phyloP scores from a whole-genome alignment of 129 eudicot species.

The Tagetes erecta region DNA sequence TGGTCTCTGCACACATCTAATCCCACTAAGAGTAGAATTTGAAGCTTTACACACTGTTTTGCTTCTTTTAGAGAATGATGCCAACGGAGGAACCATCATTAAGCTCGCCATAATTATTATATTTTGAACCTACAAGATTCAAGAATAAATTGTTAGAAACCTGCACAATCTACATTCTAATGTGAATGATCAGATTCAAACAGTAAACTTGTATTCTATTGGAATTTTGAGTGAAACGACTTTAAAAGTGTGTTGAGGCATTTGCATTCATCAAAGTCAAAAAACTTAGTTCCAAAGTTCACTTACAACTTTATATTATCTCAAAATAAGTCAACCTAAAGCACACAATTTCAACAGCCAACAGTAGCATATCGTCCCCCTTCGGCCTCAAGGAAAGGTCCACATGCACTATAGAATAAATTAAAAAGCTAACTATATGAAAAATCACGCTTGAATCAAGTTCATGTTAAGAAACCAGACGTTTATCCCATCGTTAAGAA shows the following conservation, averaged over 20 bases:
- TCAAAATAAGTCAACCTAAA: neutral
- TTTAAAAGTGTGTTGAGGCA: neutral
- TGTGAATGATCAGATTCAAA: neutral
- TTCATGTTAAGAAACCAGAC: neutral
- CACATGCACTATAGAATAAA: neutral
- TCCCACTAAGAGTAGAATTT: conserved; percentile 18
- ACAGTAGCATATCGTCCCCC: neutral
- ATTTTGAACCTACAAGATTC: conserved; percentile 26
- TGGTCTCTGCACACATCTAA: conserved; percentile 73
- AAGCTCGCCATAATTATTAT: conserved; percentile 50
- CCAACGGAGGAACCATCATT: conserved; percentile 41
- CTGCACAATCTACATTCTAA: conserved; percentile 7
- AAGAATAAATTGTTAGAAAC: conserved; percentile 5
- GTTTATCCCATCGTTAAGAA: neutral
- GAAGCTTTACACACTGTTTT: conserved; percentile 23
- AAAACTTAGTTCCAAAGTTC: neutral
- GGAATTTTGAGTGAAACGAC: neutral
- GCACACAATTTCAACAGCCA: neutral
- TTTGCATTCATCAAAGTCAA: neutral
- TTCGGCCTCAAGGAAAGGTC: neutral
- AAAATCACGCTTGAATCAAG: neutral
- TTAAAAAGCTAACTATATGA: neutral
- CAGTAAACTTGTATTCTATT: neutral
- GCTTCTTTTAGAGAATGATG: conserved; percentile 30
- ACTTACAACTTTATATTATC: neutral